Evolutionary conservation across 2,329 filamentous ascomycete genomes (phyloP).

Genomic region (Scolecobasidium constrictum): DNA sequence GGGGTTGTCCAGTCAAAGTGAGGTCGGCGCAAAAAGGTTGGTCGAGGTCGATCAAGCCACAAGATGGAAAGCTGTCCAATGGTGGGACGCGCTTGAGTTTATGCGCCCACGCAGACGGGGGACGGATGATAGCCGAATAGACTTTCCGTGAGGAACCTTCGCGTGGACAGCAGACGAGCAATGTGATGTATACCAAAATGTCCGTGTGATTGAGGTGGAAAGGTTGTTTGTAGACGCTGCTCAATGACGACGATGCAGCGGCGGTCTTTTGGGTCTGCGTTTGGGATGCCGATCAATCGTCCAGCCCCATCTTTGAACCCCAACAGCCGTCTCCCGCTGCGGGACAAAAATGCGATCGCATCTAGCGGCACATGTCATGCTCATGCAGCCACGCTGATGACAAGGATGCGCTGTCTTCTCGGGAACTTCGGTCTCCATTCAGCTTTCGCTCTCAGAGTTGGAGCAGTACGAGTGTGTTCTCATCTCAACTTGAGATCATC

Average conservation of each 20-base stretch:
- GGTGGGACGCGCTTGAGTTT: neutral
- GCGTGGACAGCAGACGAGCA: too few species aligned
- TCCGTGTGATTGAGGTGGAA: too few species aligned
- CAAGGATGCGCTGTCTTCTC: neutral
- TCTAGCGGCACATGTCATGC: neutral
- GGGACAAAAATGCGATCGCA: neutral
- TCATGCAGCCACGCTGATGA: neutral
- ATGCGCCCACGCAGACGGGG: neutral
- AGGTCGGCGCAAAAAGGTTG: neutral
- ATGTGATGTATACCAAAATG: too few species aligned
- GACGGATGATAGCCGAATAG: too few species aligned
- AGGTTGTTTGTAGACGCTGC: too few species aligned
- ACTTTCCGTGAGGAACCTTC: too few species aligned
- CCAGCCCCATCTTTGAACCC: neutral
- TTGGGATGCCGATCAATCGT: neutral
- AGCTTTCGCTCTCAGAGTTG: too few species aligned
- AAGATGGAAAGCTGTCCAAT: neutral
- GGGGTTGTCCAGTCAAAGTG: too few species aligned
- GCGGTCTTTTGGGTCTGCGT: neutral
- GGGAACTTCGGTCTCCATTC: too few species aligned
- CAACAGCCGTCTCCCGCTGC: neutral
- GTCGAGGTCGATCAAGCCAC: neutral
- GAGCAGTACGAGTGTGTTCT: too few species aligned
- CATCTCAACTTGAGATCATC: too few species aligned
- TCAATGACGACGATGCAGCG: neutral